Percentiles rank a stretch among this genome's conserved stretches.
Conservation (phyloP, 2,329 filamentous ascomycete species). For the Xylaria sp. region DNA sequence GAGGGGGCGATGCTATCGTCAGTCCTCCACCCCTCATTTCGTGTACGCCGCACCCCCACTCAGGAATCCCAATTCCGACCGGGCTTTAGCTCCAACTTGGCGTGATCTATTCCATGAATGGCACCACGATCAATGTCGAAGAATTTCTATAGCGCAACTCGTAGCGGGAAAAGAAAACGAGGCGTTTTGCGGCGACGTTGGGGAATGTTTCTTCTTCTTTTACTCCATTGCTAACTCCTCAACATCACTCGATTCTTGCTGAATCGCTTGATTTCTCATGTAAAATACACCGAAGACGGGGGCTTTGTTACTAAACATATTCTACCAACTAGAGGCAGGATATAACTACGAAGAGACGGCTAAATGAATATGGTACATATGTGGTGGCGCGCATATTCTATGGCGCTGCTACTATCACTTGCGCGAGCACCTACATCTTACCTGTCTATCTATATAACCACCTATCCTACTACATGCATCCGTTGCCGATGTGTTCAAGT, state of each 20-base stretch:
- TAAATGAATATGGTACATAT: constrained; percentile 15
- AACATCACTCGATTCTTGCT: constrained; percentile 8
- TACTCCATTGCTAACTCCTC: constrained; percentile 2
- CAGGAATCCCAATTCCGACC: constrained; percentile 13
- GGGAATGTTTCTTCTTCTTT: not conserved
- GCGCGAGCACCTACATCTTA: not conserved
- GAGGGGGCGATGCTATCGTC: constrained; percentile 18
- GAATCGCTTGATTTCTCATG: not conserved
- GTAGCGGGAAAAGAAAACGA: constrained; percentile 18
- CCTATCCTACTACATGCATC: not conserved
- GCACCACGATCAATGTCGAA: constrained; percentile 13
- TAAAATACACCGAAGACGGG: constrained; percentile 18
- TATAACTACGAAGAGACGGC: constrained; percentile 12
- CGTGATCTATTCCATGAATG: constrained; percentile 33
- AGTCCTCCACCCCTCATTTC: constrained; percentile 16
- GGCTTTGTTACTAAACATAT: not conserved
- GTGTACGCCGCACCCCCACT: constrained; percentile 24
- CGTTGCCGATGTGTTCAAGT: not conserved
- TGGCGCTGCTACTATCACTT: constrained; percentile 15
- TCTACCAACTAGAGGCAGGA: constrained; percentile 15
- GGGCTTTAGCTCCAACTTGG: constrained; percentile 12
- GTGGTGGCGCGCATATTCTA: constrained; percentile 5
- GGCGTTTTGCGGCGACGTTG: constrained; percentile 14
- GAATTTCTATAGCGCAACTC: constrained; percentile 9
- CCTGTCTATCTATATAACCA: not conserved